Evolutionary conservation across 2,329 filamentous ascomycete genomes (phyloP), one percentile per base, ranked within the genome.

Genomic region (Pleomassaria siparia): DNA sequence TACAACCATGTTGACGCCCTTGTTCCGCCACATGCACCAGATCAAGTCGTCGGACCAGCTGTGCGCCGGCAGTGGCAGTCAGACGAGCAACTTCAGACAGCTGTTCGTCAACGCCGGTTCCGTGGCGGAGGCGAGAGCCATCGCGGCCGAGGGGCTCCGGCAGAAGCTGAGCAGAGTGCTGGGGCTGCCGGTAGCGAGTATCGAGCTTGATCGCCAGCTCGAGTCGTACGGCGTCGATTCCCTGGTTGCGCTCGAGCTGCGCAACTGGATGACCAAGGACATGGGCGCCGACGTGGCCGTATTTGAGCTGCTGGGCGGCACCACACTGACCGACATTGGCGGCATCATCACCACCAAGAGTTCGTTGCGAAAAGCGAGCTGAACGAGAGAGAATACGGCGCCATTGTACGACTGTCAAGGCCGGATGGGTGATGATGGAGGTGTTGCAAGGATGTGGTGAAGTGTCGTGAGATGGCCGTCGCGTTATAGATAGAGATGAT

Each of bases 271-370:
- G 24, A 5, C 15, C 5, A 29, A 32, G 25, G 40, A 42, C n/a
- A 42, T 42, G 40, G 40, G 21, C 7, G 21, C 21, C 13, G 25
- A 25, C 15, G 25, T 42, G 13, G 21, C 25, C 11, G 16, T 42
- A 9, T 42, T 42, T n/a, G 40, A 42, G 40, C 24, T 42, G 20
- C 15, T 42, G 18, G 40, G 40, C 24, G 40, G 18, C 6, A 11
- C 33, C 6, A 37, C 33, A 8, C 20, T 37, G 21, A n/a, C 18
- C n/a, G n/a, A 16, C 5, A n/a, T 32, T 5, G 5, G 29, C 7
- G 15, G 29, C n/a, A n/a, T 37, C 9, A 16, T 37, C 10, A 32
- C 9, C 10, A 15, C 10, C 29, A 11, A 11, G 29, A 32, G 15
- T 32, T 5, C 15, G 9, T 5, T 32, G 10, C 10, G 29, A 15